Base-by-base conservation (phyloP, 495 filamentous ascomycete genomes). In the Xylaria nigripes region DNA sequence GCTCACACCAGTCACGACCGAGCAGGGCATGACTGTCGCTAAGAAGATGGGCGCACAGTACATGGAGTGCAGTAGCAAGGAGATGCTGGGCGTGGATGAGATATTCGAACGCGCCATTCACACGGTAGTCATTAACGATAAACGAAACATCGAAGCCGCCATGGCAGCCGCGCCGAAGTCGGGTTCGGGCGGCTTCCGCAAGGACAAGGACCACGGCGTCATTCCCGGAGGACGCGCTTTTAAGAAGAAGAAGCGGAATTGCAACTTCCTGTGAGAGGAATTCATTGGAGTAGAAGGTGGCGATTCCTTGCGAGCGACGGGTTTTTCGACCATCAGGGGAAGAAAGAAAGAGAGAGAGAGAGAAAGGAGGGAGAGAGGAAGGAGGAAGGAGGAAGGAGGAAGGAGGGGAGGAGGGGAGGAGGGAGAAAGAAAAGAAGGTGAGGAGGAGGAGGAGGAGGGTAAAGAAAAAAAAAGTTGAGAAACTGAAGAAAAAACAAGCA, bases 11-110 rank as follows among this genome's bases (percentile, higher is more conserved):
- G 90, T 98, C 18, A 95, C 89, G 0, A 83, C 82, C 54, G 83
- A 95, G 61, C 93, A 98, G 75, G 93, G 94, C 34, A 75, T 82
- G 47, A 81, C 81, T 8, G 92, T 98, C 32, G 92, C 93, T 32
- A 76, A 81, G 59, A 87, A 88, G 67, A 98, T 98, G 93, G 85
- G 86, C 46, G 93, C 93, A 24, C 79, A 82, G 47, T 98, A 98
- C 72, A 89, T 95, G 75, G 93, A 98, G 73, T 98, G 93, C 80
- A 95, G 89, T 62, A 91, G 86, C 71, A 97, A 97, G 72, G 94
- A 97, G 71, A 91, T 93, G 87, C 81, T 73, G 32, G 93, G 93
- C 47, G 91, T 98, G 25, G 87, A 97, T 63, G 90, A 96, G 57
- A 90, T 98, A 61, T 98, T 98, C 68, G 82, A 90, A 60, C 73